Base-by-base conservation (phyloP, 2,329 filamentous ascomycete species). In the Pseudocercospora vitis region DNA sequence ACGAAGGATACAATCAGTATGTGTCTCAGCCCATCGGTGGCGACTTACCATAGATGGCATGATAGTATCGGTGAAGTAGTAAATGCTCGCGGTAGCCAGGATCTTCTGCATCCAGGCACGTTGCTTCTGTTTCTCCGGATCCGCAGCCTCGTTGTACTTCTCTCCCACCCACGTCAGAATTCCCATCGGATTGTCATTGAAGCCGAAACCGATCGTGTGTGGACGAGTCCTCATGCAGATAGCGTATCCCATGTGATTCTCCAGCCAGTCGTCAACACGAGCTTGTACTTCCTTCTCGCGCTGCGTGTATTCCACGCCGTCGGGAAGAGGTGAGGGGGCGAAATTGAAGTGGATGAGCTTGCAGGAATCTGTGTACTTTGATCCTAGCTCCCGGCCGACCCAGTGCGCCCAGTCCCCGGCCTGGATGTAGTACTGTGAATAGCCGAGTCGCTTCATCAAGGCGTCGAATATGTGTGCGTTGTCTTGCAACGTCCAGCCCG, bases 151-250 rank as follows among this genome's bases (percentile, higher is more conserved):
- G 23, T 69, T 63, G 53, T 73, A 73, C 59, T 77, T 75, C 55
- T 76, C 72, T 1, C 72, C 74, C 0, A 76, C 67, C 63, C 71
- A 76, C 48, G 72, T 71, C 61, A 76, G 64, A 28, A 75, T 71
- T 0, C 74, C 75, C 12, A 77, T 64, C 0, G 73, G 75, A 40
- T 72, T 74, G 53, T 76, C 74, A 23, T 74, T 68, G 52, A 74
- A 68, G 9, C 69, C 71, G 16, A 73, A 66, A 2, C 73, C 72
- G 18, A 77, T 73, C 0, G 73, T 76, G 45, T 74, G 73, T 9
- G 74, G 74, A 18, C 71, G 62, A 11, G 71, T 74, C 71, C 55
- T 50, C 55, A 57, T 57, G 21, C 42, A 45, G n/a, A 57, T 37
- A 5, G 73, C 73, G 56, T 75, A 76, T 3, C 69, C 70, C 66